These are phyloP conservation scores for Globisporangium iwayamae DNA, from an alignment of 352 stramenopile species.

Conservation along the genomic window DNA sequence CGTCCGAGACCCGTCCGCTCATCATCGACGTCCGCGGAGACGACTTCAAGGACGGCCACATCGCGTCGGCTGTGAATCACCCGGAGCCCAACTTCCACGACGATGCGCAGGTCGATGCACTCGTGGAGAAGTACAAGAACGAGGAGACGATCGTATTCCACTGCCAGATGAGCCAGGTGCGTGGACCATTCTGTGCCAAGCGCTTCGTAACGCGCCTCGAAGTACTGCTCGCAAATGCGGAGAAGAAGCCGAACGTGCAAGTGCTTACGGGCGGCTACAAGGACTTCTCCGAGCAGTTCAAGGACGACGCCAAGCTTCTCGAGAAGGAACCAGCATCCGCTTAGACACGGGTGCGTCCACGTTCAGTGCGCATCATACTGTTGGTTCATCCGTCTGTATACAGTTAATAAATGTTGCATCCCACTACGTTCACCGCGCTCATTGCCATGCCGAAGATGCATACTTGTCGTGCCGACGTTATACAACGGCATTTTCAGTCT, in stretches of 20 bases:
- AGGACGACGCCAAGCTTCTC: slow-evolving; percentile 66
- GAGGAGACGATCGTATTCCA: slow-evolving; percentile 74
- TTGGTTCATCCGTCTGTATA: background rate
- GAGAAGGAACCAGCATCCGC: slow-evolving; percentile 9
- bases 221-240: slow-evolving; percentile 31
- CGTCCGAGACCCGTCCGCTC: slow-evolving; percentile 28
- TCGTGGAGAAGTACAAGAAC: slow-evolving; percentile 61
- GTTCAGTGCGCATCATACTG: background rate
- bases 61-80: slow-evolving; percentile 67
- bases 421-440: background rate
- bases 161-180: slow-evolving; percentile 85
- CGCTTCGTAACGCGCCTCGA: slow-evolving; percentile 64
- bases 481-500: background rate
- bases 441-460: background rate
- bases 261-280: slow-evolving; percentile 73
- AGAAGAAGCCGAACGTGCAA: slow-evolving; percentile 48
- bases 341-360: background rate
- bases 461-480: background rate
- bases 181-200: slow-evolving; percentile 70
- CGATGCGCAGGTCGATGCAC: slow-evolving; percentile 65
- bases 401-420: background rate
- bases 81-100: slow-evolving; percentile 74
- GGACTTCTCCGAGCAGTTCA: slow-evolving; percentile 49
- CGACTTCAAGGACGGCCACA: slow-evolving; percentile 66
- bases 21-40: slow-evolving; percentile 73